phyloP scores from a whole-genome alignment of 1,284 basidiomycete species.

The Thelephora terrestris region DNA sequence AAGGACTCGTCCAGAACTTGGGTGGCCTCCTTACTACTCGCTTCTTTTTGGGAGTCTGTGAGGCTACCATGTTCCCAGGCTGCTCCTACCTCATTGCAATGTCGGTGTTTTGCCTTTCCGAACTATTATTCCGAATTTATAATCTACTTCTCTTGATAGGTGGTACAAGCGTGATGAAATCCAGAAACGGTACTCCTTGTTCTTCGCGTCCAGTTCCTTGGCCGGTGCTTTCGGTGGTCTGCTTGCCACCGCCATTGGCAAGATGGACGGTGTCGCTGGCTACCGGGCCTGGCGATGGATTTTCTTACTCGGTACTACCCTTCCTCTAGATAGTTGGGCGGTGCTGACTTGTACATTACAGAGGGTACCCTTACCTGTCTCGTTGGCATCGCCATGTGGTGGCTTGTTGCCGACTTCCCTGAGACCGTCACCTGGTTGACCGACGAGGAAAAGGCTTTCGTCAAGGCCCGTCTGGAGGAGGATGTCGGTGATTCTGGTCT shows the following conservation, averaged over 20 bases:
- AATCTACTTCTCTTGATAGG: constrained; percentile 8
- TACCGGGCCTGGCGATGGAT: constrained; percentile 29
- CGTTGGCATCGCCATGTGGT: constrained; percentile 20
- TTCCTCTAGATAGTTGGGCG: constrained; percentile 5
- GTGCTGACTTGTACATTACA: constrained; percentile 5
- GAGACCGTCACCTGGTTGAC: constrained; percentile 17
- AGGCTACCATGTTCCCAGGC: constrained; percentile 24
- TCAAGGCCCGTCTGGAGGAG: constrained; percentile 14
- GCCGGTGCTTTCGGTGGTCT: constrained; percentile 26
- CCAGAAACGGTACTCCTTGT: constrained; percentile 28
- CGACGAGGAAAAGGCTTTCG: constrained; percentile 13
- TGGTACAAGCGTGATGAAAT: constrained; percentile 29
- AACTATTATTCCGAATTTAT: not conserved
- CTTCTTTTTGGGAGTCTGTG: constrained; percentile 27
- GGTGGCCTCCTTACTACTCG: constrained; percentile 26
- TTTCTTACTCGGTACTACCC: constrained; percentile 31
- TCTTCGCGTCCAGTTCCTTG: constrained; percentile 25
- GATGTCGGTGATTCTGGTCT: constrained; percentile 16
- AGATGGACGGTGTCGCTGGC: constrained; percentile 25
- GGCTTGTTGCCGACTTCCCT: constrained; percentile 18
- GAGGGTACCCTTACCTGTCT: constrained; percentile 28
- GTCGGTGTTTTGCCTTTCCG: constrained; percentile 5
- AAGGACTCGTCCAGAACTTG: constrained; percentile 26
- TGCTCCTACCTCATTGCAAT: constrained; percentile 27
- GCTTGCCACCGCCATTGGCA: constrained; percentile 25